phyloP scores from a whole-genome alignment of 169 alveolate species.

The Pseudocohnilembus persalinus region DNA sequence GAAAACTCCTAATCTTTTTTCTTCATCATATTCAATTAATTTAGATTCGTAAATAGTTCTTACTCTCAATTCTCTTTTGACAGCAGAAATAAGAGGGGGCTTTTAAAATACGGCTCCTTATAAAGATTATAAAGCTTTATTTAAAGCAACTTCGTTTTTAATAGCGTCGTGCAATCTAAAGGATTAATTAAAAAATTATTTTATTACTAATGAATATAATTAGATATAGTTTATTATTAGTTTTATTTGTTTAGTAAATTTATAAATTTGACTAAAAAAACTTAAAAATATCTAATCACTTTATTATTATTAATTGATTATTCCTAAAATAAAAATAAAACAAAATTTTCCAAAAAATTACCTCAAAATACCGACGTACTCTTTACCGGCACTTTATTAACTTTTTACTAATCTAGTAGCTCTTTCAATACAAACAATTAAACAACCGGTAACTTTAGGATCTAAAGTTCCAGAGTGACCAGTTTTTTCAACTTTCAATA shows the following conservation, averaged over 20 bases:
- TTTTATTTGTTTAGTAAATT: no score
- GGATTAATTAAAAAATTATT: no score
- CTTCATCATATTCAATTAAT: slow-evolving; percentile 96
- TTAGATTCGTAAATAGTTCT: slow-evolving; percentile 98
- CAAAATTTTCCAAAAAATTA: no score
- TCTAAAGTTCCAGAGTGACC: slow-evolving; percentile 99
- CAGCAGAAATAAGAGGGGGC: slow-evolving; percentile 99
- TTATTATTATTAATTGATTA: no score
- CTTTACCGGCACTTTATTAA: slow-evolving; percentile 99
- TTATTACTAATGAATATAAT: no score
- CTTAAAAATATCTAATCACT: no score
- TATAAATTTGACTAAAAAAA: no score
- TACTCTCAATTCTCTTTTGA: slow-evolving; percentile 99
- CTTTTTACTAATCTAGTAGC: slow-evolving; percentile 99
- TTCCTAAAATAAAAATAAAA: no score
- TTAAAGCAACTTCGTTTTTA: slow-evolving; percentile 75
- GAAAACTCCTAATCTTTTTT: slow-evolving; percentile 95
- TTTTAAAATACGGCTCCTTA: slow-evolving; percentile 99
- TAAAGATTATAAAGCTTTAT: slow-evolving; percentile 92
- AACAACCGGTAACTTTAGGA: slow-evolving; percentile 99
- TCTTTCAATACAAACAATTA: slow-evolving; percentile 98
- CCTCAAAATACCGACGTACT: slow-evolving; percentile 95
- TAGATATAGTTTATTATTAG: no score
- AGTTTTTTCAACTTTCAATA: slow-evolving; percentile 98
- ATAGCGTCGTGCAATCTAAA: slow-evolving; percentile 94